Evolutionary conservation across 805 yeast species (phyloP).

Genomic region (Phaffomyces opuntiae): DNA sequence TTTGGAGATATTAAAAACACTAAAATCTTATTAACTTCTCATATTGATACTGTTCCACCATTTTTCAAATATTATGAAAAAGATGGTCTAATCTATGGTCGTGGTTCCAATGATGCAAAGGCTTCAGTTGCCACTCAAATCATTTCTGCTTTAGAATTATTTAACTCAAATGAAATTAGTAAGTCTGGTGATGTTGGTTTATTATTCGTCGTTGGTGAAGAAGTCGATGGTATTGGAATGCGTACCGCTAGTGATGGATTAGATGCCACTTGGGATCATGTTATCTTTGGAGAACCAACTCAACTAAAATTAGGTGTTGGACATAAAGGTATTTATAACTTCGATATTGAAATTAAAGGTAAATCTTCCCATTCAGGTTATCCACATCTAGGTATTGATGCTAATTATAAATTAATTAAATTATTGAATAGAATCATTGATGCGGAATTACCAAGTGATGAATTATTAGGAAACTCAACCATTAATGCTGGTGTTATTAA

Average conservation of each 20-base stretch:
- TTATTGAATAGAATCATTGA: constrained; percentile 39
- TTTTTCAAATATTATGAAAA: constrained; percentile 40
- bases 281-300: constrained; percentile 72
- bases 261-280: constrained; percentile 48
- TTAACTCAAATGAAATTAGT: constrained; percentile 27
- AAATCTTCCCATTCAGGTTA: constrained; percentile 61
- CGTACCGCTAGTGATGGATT: constrained; percentile 27
- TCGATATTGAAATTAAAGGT: constrained; percentile 41
- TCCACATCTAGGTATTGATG: constrained; percentile 61
- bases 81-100: constrained; percentile 49
- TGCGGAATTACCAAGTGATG: constrained; percentile 41
- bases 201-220: constrained; percentile 67
- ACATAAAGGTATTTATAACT: constrained; percentile 52
- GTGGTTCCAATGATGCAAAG: constrained; percentile 70
- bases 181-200: constrained; percentile 46
- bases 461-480: constrained; percentile 53
- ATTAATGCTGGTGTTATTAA: constrained; percentile 50
- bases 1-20: constrained; percentile 29
- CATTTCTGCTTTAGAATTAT: constrained; percentile 43
- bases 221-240: constrained; percentile 63
- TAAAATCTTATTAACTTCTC: constrained; percentile 50
- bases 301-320: constrained; percentile 62
- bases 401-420: constrained; percentile 48
- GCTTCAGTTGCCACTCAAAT: constrained; percentile 61
- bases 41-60: constrained; percentile 71